Conservation (phyloP, 176 grass and related monocot species). For the Musa beccarii region DNA sequence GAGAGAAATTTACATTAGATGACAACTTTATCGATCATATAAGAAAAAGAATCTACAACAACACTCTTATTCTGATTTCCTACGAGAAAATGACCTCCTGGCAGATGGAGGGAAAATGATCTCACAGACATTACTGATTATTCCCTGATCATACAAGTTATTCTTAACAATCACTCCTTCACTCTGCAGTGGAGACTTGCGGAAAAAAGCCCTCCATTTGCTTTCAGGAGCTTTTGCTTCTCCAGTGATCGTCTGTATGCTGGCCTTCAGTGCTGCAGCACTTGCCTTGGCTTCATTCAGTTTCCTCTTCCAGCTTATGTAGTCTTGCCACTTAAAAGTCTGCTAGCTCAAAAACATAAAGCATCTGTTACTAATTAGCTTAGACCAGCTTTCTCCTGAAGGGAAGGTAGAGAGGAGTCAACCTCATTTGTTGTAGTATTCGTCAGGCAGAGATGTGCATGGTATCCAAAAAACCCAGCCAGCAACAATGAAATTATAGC, state of each 20-base stretch:
- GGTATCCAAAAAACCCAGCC: conserved; percentile 84
- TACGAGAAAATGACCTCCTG: conserved; percentile 37
- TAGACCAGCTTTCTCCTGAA: not conserved
- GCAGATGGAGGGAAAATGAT: conserved; percentile 73
- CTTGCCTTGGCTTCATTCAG: conserved; percentile 52
- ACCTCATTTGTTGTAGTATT: conserved; percentile 98
- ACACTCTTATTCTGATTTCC: conserved; percentile 38
- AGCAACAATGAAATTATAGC: conserved; percentile 75
- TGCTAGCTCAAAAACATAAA: conserved; percentile 21
- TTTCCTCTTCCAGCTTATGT: conserved; percentile 79
- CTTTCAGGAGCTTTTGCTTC: conserved; percentile 30
- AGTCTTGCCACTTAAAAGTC: conserved; percentile 99
- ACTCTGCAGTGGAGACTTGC: conserved; percentile 25
- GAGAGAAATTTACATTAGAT: too few species aligned
- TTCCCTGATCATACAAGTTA: conserved; percentile 72
- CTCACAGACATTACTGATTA: conserved; percentile 63
- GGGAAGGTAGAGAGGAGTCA: not conserved
- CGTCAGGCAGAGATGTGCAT: conserved; percentile 71
- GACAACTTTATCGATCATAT: too few species aligned
- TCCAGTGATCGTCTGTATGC: conserved; percentile 23
- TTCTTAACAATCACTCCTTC: conserved; percentile 53
- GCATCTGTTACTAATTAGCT: not conserved
- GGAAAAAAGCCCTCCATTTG: conserved; percentile 66
- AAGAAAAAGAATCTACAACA: too few species aligned
- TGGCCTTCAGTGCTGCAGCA: conserved; percentile 38